A percentile compares a stretch with the other conserved stretches of the same genome.
These are phyloP conservation scores for Gamsiella multidivaricata DNA, from an alignment of 192 early-diverging fungal genomes.

Conservation along the genomic window DNA sequence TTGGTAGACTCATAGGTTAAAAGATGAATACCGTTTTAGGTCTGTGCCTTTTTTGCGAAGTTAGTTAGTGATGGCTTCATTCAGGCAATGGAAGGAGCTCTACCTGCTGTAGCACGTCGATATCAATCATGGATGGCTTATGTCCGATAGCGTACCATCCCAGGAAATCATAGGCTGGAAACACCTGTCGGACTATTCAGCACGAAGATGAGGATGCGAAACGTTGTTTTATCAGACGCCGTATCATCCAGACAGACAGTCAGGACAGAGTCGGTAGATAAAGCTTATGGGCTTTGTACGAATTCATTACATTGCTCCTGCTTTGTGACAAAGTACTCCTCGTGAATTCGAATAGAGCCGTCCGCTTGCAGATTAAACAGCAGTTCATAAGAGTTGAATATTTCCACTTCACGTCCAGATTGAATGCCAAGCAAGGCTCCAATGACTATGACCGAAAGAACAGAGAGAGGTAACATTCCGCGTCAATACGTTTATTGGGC, in stretches of 20 bases:
- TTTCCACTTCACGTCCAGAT: conserved; percentile 82
- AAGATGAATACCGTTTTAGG: too few relatives aligned
- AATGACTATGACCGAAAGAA: conserved; percentile 61
- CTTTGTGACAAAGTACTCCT: conserved; percentile 74
- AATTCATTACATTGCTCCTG: conserved; percentile 77
- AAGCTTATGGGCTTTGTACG: background rate
- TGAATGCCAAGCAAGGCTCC: conserved; percentile 84
- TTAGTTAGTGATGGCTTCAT: too few relatives aligned
- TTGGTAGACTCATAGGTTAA: too few relatives aligned
- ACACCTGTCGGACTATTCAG: conserved; percentile 80
- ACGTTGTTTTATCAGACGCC: background rate
- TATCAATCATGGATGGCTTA: conserved; percentile 67
- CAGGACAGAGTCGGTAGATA: too few relatives aligned
- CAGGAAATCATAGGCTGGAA: conserved; percentile 82
- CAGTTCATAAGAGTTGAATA: conserved; percentile 88
- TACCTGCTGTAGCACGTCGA: conserved; percentile 83
- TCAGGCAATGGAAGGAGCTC: background rate
- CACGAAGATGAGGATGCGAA: background rate
- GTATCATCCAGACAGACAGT: background rate
- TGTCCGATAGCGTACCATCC: conserved; percentile 87
- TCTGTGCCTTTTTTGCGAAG: too few relatives aligned
- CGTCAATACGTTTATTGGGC: too few relatives aligned
- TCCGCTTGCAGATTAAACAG: conserved; percentile 55
- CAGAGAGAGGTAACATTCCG: background rate
- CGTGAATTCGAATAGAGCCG: conserved; percentile 65